Base-by-base conservation (phyloP, 805 yeast genomes). In the Komagataella phaffii region DNA sequence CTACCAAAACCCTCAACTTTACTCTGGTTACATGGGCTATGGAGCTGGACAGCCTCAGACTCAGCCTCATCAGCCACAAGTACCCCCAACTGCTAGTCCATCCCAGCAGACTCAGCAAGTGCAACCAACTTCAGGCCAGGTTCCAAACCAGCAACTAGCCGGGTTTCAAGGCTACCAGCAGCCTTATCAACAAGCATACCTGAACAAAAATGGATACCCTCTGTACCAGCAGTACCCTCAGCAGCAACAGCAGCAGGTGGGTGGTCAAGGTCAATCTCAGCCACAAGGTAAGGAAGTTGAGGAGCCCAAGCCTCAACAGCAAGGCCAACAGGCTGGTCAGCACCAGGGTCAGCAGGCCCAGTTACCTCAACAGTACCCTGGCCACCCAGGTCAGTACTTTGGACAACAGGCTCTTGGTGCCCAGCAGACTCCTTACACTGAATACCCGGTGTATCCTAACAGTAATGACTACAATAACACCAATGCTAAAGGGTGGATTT, bases 1-100 rank as follows among this genome's bases (percentile, higher is more conserved):
- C 56, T 55, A 56, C 61, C 65, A 50, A 51, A 58, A 60, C 47
- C 61, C 60, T 53, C 65, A 60, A 52, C 47, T 24, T 36, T 62
- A 58, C 54, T 57, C 57, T 55, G 57, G 58, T 59, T 57, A 58
- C 55, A 55, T 51, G 53, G 64, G 59, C 12, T 44, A 18, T 44
- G 19, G 19, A 17, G 46, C 46, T 18, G 46, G 46, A 17, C 46
- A 44, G 12, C 23, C 19, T 10, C 19, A 18, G 46, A 44, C 19
- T 17, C 57, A 57, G 24, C 64, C 58, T 24, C 64, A 57, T 52
- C 56, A 56, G 48, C 58, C 55, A 48, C 58, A 58, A 48, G n/a
- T n/a, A n/a, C 59, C 40, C 4, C 51, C 43, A 19, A n/a, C 40
- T 6, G 48, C 19, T 36, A 49, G 18, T 46, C 45, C 48, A 45